Evolutionary conservation across 2,329 filamentous ascomycete species (phyloP).

Genomic region (Pyricularia sp.): DNA sequence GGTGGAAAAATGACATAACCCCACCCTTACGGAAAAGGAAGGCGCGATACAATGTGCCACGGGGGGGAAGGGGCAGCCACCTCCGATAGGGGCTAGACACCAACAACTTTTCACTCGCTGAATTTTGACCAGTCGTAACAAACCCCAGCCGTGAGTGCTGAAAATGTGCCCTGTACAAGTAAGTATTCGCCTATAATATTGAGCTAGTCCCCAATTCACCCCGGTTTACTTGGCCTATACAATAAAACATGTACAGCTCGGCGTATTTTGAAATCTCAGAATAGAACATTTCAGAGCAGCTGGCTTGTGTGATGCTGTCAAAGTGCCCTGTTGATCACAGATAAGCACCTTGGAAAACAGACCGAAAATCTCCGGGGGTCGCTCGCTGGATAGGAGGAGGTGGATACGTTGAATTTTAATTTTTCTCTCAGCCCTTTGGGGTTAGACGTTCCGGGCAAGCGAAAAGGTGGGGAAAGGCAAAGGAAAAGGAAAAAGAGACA

Average conservation of each 20-base stretch:
- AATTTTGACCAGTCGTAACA: background rate
- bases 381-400: background rate
- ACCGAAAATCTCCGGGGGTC: background rate
- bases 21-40: background rate
- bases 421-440: background rate
- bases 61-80: background rate
- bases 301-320: background rate
- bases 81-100: background rate
- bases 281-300: background rate
- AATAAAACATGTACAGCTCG: background rate
- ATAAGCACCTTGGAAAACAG: background rate
- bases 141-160: background rate
- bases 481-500: constrained; percentile 6
- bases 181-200: background rate
- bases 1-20: background rate
- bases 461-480: background rate
- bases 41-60: background rate
- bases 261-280: background rate
- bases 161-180: background rate
- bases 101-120: background rate
- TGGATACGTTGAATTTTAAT: background rate
- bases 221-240: background rate
- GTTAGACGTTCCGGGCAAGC: background rate
- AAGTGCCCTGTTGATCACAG: background rate
- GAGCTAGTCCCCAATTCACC: background rate